Conservation (phyloP, 2,329 filamentous ascomycete species). For the Scopulariopsis brevicaulis region DNA sequence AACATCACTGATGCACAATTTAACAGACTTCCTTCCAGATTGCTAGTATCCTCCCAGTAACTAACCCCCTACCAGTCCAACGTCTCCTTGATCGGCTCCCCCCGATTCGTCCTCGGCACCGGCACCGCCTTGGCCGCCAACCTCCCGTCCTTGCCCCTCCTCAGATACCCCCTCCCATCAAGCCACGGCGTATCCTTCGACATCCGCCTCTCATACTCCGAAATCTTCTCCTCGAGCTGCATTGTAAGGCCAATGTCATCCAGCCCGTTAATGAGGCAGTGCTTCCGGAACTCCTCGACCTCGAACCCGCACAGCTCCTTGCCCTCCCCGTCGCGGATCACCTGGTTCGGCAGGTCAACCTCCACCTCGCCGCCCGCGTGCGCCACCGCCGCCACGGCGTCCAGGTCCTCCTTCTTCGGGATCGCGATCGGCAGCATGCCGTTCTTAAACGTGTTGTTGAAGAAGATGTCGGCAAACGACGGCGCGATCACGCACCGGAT, state of each 20-base stretch:
- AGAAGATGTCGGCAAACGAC: conserved; percentile 71
- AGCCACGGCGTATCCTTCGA: conserved; percentile 79
- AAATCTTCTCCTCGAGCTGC: conserved; percentile 83
- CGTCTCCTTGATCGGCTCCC: conserved; percentile 73
- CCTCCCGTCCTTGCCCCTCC: conserved; percentile 41
- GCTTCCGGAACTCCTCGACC: conserved; percentile 86
- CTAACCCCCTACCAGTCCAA: conserved; percentile 62
- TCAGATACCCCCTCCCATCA: conserved; percentile 75
- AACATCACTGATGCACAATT: neutral
- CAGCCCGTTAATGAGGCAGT: conserved; percentile 85
- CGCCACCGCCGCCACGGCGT: conserved; percentile 66
- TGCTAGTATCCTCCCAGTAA: no score
- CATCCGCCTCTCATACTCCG: conserved; percentile 67
- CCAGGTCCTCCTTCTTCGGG: conserved; percentile 51
- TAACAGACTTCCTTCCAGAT: no score
- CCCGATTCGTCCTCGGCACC: conserved; percentile 81
- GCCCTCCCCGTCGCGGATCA: conserved; percentile 66
- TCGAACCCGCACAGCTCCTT: conserved; percentile 69
- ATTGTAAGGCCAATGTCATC: conserved; percentile 95
- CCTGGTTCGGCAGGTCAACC: conserved; percentile 77
- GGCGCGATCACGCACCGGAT: conserved; percentile 90
- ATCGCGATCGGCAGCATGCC: conserved; percentile 89
- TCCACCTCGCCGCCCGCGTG: conserved; percentile 73
- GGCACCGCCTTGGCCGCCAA: conserved; percentile 49
- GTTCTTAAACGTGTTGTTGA: conserved; percentile 99